Evolutionary conservation across 345 rosid genomes (phyloP).

Genomic region (Xanthoceras sorbifolium): DNA sequence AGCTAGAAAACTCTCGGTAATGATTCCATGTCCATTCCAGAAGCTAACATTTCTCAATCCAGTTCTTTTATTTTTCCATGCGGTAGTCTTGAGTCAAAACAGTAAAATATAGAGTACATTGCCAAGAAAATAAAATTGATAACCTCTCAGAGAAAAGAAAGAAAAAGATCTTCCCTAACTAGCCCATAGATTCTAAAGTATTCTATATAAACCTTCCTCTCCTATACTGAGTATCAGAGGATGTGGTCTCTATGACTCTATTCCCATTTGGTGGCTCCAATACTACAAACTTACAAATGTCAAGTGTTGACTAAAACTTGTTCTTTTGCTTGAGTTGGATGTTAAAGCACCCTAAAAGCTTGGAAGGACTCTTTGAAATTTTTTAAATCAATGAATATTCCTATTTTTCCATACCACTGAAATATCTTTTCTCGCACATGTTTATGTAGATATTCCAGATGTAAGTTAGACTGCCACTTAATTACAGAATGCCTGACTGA

Average conservation of each 20-base stretch:
- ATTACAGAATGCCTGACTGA: slow-evolving; percentile 8
- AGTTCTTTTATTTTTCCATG: too few species aligned
- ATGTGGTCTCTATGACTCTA: neutral
- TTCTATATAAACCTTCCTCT: neutral
- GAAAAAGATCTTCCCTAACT: neutral
- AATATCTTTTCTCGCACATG: neutral
- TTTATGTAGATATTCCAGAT: neutral
- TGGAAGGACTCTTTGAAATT: neutral
- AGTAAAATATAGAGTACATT: too few species aligned
- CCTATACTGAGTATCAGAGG: neutral
- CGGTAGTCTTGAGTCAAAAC: too few species aligned
- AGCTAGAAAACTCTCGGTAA: neutral
- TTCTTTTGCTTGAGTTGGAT: slow-evolving; percentile 1
- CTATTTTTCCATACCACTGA: neutral
- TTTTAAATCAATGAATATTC: too few species aligned
- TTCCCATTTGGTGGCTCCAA: neutral
- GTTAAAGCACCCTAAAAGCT: neutral
- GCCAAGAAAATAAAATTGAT: neutral
- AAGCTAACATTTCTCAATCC: neutral
- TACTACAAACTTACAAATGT: neutral
- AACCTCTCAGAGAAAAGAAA: neutral
- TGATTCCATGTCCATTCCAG: neutral
- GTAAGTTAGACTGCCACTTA: neutral
- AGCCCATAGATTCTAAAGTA: too few species aligned
- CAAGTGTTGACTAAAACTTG: neutral